phyloP scores from a whole-genome alignment of 306 rosid species.

The Trifolium subterraneum region DNA sequence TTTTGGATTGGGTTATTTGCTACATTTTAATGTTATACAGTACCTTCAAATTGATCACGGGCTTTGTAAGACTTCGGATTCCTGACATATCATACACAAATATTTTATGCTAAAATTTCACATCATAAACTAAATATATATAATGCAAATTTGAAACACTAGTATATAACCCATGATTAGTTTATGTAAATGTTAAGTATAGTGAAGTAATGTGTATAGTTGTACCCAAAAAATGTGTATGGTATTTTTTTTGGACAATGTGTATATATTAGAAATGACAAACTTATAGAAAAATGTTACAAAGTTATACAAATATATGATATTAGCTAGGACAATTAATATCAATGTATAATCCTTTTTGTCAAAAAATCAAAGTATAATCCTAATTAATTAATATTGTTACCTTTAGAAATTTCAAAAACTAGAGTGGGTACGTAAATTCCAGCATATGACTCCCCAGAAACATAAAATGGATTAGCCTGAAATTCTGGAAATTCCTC shows the following conservation, averaged over 20 bases:
- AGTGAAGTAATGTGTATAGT: no score
- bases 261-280: slow-evolving; percentile 1
- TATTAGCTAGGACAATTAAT: not conserved
- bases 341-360: not conserved
- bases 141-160: no score
- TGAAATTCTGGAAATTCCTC: slow-evolving; percentile 68
- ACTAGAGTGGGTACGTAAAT: slow-evolving; percentile 84
- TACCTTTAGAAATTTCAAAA: slow-evolving; percentile 62
- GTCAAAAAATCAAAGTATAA: not conserved
- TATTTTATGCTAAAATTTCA: slow-evolving; percentile 12
- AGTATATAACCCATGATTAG: not conserved
- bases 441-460: slow-evolving; percentile 90
- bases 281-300: not conserved
- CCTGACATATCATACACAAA: slow-evolving; percentile 48
- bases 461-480: slow-evolving; percentile 66
- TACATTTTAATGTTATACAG: no score
- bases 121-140: not conserved
- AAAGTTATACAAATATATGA: no score
- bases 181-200: no score
- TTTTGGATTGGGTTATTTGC: no score
- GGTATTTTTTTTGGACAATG: no score
- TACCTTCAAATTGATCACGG: slow-evolving; percentile 70
- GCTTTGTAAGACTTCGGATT: slow-evolving; percentile 50
- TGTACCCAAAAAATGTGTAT: no score
- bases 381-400: not conserved